Evolutionary conservation across 345 rosid genomes (phyloP).

Genomic region (Xanthoceras sorbifolium): DNA sequence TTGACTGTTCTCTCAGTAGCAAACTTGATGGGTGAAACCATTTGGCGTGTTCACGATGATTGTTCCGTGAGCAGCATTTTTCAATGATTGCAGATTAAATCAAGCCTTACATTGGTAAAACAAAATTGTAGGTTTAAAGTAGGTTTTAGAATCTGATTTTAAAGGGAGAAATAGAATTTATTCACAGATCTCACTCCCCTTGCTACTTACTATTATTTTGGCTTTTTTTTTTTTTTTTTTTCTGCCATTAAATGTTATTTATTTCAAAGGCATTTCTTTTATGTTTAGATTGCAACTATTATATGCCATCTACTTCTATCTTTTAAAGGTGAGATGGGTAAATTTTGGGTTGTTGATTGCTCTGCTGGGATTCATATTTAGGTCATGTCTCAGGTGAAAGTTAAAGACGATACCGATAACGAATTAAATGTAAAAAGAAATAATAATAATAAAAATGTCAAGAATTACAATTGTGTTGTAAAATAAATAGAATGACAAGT

Average conservation of each 20-base stretch:
- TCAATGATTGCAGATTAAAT: slow-evolving; percentile 32
- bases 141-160: slow-evolving; percentile 11
- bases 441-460: no score
- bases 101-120: slow-evolving; percentile 5
- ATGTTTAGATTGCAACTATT: not conserved
- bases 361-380: not conserved
- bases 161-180: not conserved
- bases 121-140: not conserved
- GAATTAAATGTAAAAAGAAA: no score
- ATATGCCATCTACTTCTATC: not conserved
- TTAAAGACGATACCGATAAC: no score
- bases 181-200: not conserved
- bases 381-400: no score
- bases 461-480: no score
- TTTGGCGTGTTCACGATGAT: slow-evolving; percentile 90
- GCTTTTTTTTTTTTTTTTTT: not conserved
- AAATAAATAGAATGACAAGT: no score
- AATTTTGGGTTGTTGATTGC: not conserved
- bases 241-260: not conserved
- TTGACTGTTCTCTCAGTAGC: slow-evolving; percentile 76
- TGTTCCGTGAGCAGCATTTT: slow-evolving; percentile 76
- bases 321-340: not conserved
- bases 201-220: not conserved
- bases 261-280: not conserved
- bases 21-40: slow-evolving; percentile 79